These are phyloP conservation scores for Bipolaris zeicola DNA, from an alignment of 2,329 filamentous ascomycete genomes.

Conservation along the genomic window DNA sequence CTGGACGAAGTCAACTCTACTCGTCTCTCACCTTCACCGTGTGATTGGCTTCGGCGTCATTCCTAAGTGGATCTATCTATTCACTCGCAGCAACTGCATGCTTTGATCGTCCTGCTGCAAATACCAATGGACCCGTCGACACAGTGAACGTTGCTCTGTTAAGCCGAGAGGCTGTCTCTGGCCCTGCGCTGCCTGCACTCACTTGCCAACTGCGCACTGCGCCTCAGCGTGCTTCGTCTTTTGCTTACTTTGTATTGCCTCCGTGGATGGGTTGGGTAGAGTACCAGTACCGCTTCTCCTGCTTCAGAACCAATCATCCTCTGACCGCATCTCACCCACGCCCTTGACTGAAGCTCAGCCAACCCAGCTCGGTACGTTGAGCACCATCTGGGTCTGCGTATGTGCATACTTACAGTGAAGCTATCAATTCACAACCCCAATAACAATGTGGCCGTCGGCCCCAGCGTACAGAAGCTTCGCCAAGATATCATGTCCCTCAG, in stretches of 20 bases:
- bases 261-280: neutral
- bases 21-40: constrained; percentile 9
- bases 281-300: neutral
- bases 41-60: constrained; percentile 1
- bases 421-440: neutral
- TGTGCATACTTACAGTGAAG: constrained; percentile 18
- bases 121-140: neutral
- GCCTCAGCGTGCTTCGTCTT: neutral
- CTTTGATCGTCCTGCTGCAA: neutral
- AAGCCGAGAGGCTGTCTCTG: neutral
- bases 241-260: neutral
- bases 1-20: constrained; percentile 5
- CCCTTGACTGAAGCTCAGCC: neutral
- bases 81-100: neutral
- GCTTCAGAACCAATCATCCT: neutral
- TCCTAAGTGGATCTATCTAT: neutral
- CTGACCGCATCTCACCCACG: neutral
- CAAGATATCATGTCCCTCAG: constrained; percentile 56
- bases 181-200: neutral
- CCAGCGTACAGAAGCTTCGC: constrained; percentile 34
- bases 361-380: constrained; percentile 17
- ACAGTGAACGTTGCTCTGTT: neutral
- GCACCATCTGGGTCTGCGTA: neutral
- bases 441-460: constrained; percentile 39
- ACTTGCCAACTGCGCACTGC: constrained; percentile 4